Conservation (phyloP, 2,329 filamentous ascomycete genomes). For the Calonectria ilicicola region DNA sequence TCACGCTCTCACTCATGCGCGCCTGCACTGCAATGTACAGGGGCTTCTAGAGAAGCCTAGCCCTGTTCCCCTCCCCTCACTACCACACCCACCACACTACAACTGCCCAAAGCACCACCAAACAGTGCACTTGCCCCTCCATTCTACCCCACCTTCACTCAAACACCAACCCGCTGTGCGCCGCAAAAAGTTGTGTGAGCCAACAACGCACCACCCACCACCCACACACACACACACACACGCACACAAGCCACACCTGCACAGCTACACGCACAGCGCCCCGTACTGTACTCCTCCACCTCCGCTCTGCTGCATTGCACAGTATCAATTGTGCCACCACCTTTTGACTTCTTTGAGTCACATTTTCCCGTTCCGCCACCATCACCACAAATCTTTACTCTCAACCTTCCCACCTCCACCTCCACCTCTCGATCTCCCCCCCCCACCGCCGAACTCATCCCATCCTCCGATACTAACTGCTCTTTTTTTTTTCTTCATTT, state of each 20-base stretch:
- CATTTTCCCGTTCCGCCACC: constrained; percentile 43
- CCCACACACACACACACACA: neutral
- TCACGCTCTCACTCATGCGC: neutral
- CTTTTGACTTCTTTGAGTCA: constrained; percentile 44
- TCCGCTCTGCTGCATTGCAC: neutral
- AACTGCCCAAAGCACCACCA: constrained; percentile 7
- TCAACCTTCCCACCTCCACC: constrained; percentile 19
- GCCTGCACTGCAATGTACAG: neutral
- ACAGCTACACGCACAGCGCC: neutral
- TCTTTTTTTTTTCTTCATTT: constrained; percentile 33
- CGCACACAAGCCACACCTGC: constrained; percentile 1
- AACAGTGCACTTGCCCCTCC: constrained; percentile 16
- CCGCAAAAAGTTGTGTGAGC: constrained; percentile 9
- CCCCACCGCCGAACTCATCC: constrained; percentile 4
- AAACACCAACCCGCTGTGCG: constrained; percentile 4
- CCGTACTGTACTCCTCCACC: neutral
- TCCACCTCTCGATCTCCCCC: constrained; percentile 18
- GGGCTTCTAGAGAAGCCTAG: constrained; percentile 8
- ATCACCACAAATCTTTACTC: constrained; percentile 26
- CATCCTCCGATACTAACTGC: constrained; percentile 28
- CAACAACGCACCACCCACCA: constrained; percentile 12
- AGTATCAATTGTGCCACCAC: constrained; percentile 36
- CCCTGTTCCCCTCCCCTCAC: constrained; percentile 11
- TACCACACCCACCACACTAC: constrained; percentile 21
- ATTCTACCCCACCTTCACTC: constrained; percentile 24